Base-by-base conservation (phyloP, 441 rosid species). In the Croton setiger region DNA sequence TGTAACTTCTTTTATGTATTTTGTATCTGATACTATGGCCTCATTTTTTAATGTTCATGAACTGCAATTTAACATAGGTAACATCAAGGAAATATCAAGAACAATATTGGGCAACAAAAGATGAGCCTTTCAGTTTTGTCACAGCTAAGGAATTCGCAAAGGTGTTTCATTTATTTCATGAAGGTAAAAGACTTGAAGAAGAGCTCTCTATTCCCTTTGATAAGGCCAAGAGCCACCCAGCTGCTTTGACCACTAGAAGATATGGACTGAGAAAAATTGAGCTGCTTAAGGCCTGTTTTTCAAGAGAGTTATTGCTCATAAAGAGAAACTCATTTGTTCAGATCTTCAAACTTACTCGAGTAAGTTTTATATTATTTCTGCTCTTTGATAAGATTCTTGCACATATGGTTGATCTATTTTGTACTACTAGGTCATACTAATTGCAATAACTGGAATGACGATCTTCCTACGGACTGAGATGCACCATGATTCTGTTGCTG, bases 301-400 rank as follows among this genome's bases (percentile, higher is more conserved):
- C 91, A 4, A 84, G 96, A 79, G 98, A 93, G 63, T 65, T 73
- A 61, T 71, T 91, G 75, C 91, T 93, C 64, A 93, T 91, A 94
- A 86, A 85, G 82, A 86, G 97, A 74, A 91, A 91, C 84, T 93
- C 96, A 4, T 91, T 91, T 43, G 89, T 93, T 69, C 88, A 91
- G 79, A 73, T 81, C 63, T 91, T 93, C 94, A 91, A 87, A 78
- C 76, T 86, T 63, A 45, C 58, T 9, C 98, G 91, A 78, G 98
- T 93, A 12, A 66, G 74, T 64, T 44, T 3, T 4, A 41, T 10
- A 11, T 18, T 21, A 15, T 49, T 39, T 51, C 41, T 15, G 31
- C 31, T 27, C 2, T 21, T 47, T 45, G 4, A 20, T 47, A 58
- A 66, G 3, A 52, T 63, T 7, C 11, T 12, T 65, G 33, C 11